These are phyloP conservation scores for Kandelia obovata DNA, from an alignment of 345 rosid genomes.

Conservation along the genomic window DNA sequence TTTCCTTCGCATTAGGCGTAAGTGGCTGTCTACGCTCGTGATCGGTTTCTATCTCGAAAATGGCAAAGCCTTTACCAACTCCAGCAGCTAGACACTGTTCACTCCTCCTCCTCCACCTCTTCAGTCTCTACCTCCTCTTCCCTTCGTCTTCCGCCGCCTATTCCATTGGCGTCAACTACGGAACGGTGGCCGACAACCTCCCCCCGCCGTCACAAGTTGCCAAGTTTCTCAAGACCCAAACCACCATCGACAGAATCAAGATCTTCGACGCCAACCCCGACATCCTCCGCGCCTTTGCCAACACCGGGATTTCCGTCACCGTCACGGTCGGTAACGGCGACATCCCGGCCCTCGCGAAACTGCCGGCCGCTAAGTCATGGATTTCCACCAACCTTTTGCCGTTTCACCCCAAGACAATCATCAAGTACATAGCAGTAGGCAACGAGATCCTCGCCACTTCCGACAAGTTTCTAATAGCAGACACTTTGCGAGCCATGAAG, in stretches of 20 bases:
- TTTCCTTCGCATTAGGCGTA: too few relatives aligned
- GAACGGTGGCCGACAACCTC: constrained; percentile 74
- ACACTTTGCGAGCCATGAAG: constrained; percentile 66
- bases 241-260: constrained; percentile 64
- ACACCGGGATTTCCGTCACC: constrained; percentile 60
- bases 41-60: constrained; percentile 1
- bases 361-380: constrained; percentile 58
- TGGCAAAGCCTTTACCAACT: constrained; percentile 7
- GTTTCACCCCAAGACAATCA: constrained; percentile 40
- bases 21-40: background rate
- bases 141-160: constrained; percentile 29
- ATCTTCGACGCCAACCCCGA: constrained; percentile 75
- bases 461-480: constrained; percentile 52
- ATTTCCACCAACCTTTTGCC: constrained; percentile 52
- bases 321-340: constrained; percentile 71
- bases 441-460: constrained; percentile 69
- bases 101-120: constrained; percentile 19
- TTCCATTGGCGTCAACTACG: constrained; percentile 80
- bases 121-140: constrained; percentile 4
- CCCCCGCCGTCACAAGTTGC: constrained; percentile 69
- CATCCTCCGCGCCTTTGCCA: constrained; percentile 65
- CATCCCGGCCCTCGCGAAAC: constrained; percentile 52
- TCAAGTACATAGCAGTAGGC: constrained; percentile 64
- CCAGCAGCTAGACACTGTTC: background rate
- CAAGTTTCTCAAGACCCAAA: constrained; percentile 55